Evolutionary conservation across 2,329 filamentous ascomycete genomes (phyloP).

Genomic region (Aspergillus glaucus): DNA sequence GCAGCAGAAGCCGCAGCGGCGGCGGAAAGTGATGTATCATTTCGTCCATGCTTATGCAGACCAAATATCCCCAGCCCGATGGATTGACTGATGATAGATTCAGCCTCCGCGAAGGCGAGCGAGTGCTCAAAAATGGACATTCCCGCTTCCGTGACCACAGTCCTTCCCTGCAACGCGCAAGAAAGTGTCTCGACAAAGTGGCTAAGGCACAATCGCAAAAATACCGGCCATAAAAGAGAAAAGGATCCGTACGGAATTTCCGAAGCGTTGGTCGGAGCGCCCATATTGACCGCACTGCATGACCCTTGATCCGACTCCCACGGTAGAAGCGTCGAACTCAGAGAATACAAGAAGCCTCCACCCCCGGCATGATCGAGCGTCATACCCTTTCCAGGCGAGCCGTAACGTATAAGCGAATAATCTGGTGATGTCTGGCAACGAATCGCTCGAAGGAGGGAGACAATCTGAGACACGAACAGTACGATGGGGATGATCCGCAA

Average conservation of each 20-base stretch:
- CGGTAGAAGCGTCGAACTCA: slow-evolving; percentile 67
- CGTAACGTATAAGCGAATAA: slow-evolving; percentile 64
- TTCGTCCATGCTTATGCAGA: slow-evolving; percentile 39
- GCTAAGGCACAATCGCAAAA: slow-evolving; percentile 55
- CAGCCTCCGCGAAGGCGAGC: slow-evolving; percentile 89
- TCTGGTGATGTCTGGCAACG: slow-evolving; percentile 82
- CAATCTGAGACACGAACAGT: slow-evolving; percentile 62
- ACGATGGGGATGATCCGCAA: slow-evolving; percentile 66
- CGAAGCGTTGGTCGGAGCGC: slow-evolving; percentile 45
- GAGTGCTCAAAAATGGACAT: slow-evolving; percentile 98
- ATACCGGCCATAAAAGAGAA: slow-evolving; percentile 53
- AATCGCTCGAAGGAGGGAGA: slow-evolving; percentile 70
- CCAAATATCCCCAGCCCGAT: slow-evolving; percentile 65
- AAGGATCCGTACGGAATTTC: slow-evolving; percentile 68
- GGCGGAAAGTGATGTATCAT: slow-evolving; percentile 38
- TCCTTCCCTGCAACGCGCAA: slow-evolving; percentile 78
- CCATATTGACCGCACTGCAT: slow-evolving; percentile 70
- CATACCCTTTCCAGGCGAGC: slow-evolving; percentile 57
- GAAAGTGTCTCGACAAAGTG: slow-evolving; percentile 86
- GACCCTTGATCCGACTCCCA: slow-evolving; percentile 68
- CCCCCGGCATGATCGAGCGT: slow-evolving; percentile 64
- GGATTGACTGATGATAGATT: slow-evolving; percentile 75
- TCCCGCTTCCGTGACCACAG: slow-evolving; percentile 75
- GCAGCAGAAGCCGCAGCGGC: slow-evolving; percentile 8
- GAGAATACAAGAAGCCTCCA: slow-evolving; percentile 62